Percentiles rank a stretch among this genome's conserved stretches.
Conservation (phyloP, 441 rosid species). For the Croton laevigatus region DNA sequence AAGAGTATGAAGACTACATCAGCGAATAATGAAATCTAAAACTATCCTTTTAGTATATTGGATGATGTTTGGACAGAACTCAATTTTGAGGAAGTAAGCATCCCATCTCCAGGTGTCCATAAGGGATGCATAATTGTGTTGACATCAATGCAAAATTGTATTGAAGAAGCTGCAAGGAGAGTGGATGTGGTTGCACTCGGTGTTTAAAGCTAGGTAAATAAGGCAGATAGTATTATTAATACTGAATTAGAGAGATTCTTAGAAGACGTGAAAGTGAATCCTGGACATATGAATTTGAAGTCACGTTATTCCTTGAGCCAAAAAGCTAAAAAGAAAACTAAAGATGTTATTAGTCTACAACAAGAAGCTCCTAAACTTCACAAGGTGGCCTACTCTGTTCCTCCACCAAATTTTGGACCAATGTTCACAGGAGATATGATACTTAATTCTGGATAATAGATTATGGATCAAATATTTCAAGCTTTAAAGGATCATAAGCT, state of each 20-base stretch:
- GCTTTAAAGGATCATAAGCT: background rate
- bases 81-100: background rate
- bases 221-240: too few relatives aligned
- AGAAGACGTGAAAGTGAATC: too few relatives aligned
- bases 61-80: constrained; percentile 1
- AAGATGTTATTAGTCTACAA: background rate
- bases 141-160: too few relatives aligned
- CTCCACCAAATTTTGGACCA: background rate
- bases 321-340: background rate
- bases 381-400: background rate
- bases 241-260: too few relatives aligned
- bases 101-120: background rate
- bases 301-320: background rate
- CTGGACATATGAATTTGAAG: background rate
- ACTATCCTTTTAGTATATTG: constrained; percentile 9
- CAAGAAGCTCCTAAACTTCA: background rate
- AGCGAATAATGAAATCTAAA: too few relatives aligned
- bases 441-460: background rate
- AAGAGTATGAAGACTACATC: background rate
- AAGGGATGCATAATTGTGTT: constrained; percentile 2
- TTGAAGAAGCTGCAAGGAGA: too few relatives aligned
- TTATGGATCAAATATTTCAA: background rate
- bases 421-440: background rate
- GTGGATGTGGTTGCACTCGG: too few relatives aligned
- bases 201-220: too few relatives aligned